These are phyloP conservation scores for Trichoderma endophyticum DNA, from an alignment of 2,329 filamentous ascomycete species.

Conservation along the genomic window DNA sequence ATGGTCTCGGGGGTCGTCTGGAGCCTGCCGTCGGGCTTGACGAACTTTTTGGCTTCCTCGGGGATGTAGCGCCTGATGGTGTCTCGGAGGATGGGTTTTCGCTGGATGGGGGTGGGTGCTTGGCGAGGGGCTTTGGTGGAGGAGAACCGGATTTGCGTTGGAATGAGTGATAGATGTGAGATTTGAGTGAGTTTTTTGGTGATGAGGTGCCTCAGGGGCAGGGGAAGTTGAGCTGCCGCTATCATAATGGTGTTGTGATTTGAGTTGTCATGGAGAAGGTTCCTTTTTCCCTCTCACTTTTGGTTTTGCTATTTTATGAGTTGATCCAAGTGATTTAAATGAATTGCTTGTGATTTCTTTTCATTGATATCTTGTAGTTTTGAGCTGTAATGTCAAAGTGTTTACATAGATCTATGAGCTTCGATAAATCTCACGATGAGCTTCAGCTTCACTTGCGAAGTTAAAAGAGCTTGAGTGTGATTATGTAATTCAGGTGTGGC, in stretches of 20 bases:
- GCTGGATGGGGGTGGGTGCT: slow-evolving; percentile 1
- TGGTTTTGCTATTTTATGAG: not conserved
- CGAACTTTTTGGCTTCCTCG: slow-evolving; percentile 22
- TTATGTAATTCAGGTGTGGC: not conserved
- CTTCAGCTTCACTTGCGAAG: not conserved
- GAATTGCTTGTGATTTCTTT: not conserved
- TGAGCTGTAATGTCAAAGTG: not conserved
- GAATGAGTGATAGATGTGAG: not conserved
- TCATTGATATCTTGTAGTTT: not conserved
- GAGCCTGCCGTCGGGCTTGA: slow-evolving; percentile 26
- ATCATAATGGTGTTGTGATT: slow-evolving; percentile 22
- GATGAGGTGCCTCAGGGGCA: not conserved
- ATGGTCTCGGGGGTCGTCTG: slow-evolving; percentile 29
- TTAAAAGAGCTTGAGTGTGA: not conserved
- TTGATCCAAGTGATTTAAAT: not conserved
- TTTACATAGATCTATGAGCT: not conserved
- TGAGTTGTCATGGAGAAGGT: not conserved
- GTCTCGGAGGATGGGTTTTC: not conserved
- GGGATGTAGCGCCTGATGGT: slow-evolving; percentile 25
- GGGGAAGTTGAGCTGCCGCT: slow-evolving; percentile 23
- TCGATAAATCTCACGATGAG: not conserved
- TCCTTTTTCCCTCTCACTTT: not conserved
- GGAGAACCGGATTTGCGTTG: not conserved
- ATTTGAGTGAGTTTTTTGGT: not conserved
- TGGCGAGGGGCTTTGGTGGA: not conserved